phyloP scores from a whole-genome alignment of 352 stramenopile genomes.

The Globisporangium ultimum region DNA sequence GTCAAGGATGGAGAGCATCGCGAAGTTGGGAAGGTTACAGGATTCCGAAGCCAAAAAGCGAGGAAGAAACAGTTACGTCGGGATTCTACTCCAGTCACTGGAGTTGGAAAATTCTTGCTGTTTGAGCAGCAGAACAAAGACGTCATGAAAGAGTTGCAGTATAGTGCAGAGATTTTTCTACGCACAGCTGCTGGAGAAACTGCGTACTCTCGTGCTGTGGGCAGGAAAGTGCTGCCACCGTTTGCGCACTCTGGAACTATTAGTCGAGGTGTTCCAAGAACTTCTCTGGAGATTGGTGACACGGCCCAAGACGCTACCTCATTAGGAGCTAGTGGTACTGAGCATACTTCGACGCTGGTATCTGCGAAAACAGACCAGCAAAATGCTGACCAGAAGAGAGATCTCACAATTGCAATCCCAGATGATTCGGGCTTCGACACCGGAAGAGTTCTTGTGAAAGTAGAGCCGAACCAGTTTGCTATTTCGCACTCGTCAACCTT shows the following conservation, averaged over 20 bases:
- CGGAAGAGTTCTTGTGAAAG: slow-evolving; percentile 16
- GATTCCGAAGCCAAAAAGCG: slow-evolving; percentile 54
- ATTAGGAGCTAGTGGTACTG: neutral
- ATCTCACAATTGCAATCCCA: slow-evolving; percentile 13
- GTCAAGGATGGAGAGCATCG: slow-evolving; percentile 12
- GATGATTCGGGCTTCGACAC: slow-evolving; percentile 9
- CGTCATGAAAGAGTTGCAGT: slow-evolving; percentile 89
- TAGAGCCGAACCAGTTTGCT: slow-evolving; percentile 36
- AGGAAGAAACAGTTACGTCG: slow-evolving; percentile 70
- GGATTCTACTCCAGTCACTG: slow-evolving; percentile 64
- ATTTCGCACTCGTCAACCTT: slow-evolving; percentile 48
- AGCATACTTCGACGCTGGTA: neutral
- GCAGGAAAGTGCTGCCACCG: slow-evolving; percentile 47
- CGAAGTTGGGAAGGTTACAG: slow-evolving; percentile 18
- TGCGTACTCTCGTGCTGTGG: slow-evolving; percentile 73
- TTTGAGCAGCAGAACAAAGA: slow-evolving; percentile 91
- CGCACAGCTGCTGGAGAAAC: slow-evolving; percentile 61
- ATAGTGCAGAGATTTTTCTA: slow-evolving; percentile 81
- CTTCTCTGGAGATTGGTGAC: neutral
- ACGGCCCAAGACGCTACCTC: neutral
- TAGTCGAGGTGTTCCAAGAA: neutral
- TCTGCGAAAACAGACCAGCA: slow-evolving; percentile 3
- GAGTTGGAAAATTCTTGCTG: slow-evolving; percentile 79
- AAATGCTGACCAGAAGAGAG: neutral
- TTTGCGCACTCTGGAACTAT: slow-evolving; percentile 16